These are phyloP conservation scores for Hippophae tibetana DNA, from an alignment of 306 rosid species.

Conservation along the genomic window DNA sequence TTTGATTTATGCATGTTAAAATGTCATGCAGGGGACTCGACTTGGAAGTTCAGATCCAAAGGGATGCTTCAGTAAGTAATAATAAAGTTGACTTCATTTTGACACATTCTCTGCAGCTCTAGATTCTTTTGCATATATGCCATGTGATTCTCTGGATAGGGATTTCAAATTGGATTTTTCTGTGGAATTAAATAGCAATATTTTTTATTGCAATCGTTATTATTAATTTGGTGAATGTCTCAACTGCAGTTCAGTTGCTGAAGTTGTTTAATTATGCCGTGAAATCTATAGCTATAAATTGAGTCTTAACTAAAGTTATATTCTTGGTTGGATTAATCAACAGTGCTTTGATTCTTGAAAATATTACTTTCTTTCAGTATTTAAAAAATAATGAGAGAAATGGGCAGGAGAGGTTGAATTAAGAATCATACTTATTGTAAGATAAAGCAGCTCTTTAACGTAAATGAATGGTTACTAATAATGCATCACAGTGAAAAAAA, in stretches of 20 bases:
- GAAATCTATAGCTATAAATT: not conserved
- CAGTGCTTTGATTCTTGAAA: too few relatives aligned
- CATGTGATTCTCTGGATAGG: not conserved
- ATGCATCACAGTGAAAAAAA: too few relatives aligned
- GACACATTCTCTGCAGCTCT: slow-evolving; percentile 23
- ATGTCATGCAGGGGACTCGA: slow-evolving; percentile 82
- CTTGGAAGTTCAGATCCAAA: slow-evolving; percentile 99
- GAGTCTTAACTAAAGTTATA: not conserved
- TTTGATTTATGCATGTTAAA: slow-evolving; percentile 8
- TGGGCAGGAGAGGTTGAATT: too few relatives aligned
- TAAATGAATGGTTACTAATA: too few relatives aligned
- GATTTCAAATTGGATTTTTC: slow-evolving; percentile 1
- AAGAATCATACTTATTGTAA: too few relatives aligned
- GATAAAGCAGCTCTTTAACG: too few relatives aligned
- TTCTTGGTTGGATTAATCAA: not conserved
- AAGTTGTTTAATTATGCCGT: too few relatives aligned
- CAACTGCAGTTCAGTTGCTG: too few relatives aligned
- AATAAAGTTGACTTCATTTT: slow-evolving; percentile 11
- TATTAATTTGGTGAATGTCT: too few relatives aligned
- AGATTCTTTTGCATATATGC: slow-evolving; percentile 20
- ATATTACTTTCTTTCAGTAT: too few relatives aligned
- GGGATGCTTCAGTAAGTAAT: slow-evolving; percentile 92
- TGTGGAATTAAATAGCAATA: not conserved
- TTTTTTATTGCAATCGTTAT: not conserved
- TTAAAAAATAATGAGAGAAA: too few relatives aligned